phyloP scores from a whole-genome alignment of 139 green algal species.

The Auxenochlorella pyrenoidosa region DNA sequence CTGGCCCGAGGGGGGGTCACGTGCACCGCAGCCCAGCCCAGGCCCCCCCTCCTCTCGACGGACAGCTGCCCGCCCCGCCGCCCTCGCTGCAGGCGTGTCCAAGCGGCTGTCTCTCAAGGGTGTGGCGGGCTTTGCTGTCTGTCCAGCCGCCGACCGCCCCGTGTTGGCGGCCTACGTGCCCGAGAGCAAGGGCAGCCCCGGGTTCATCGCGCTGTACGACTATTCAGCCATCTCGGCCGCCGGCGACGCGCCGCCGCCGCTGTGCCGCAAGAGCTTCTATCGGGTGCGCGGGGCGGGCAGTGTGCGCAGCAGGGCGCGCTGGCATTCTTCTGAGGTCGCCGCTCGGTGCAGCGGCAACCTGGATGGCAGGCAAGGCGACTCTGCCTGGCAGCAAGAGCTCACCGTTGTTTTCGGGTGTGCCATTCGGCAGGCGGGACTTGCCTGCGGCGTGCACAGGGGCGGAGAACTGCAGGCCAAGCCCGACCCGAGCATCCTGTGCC shows the following conservation, averaged over 20 bases:
- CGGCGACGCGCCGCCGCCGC: constrained; percentile 49
- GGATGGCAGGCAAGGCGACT: too few relatives aligned
- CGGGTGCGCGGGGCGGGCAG: constrained; percentile 24
- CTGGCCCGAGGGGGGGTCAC: too few relatives aligned
- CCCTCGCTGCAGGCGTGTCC: constrained; percentile 42
- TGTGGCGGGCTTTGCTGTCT: constrained; percentile 64
- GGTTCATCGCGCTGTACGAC: constrained; percentile 72
- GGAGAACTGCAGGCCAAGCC: too few relatives aligned
- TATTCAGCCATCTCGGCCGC: constrained; percentile 29
- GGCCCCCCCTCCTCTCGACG: too few relatives aligned
- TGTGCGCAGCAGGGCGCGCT: background rate
- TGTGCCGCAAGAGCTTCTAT: constrained; percentile 76
- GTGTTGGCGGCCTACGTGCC: constrained; percentile 37
- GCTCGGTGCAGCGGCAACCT: too few relatives aligned
- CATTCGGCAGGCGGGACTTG: too few relatives aligned
- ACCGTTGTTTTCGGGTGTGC: too few relatives aligned
- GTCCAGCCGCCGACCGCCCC: constrained; percentile 35
- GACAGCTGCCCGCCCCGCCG: too few relatives aligned
- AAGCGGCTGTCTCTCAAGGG: constrained; percentile 80
- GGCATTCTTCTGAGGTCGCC: too few relatives aligned
- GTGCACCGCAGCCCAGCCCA: too few relatives aligned
- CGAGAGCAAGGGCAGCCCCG: constrained; percentile 83
- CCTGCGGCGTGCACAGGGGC: too few relatives aligned
- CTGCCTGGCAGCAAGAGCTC: background rate
- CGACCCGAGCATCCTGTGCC: background rate